Conservation (phyloP, 139 green algal genomes). For the Parachlorella kessleri region DNA sequence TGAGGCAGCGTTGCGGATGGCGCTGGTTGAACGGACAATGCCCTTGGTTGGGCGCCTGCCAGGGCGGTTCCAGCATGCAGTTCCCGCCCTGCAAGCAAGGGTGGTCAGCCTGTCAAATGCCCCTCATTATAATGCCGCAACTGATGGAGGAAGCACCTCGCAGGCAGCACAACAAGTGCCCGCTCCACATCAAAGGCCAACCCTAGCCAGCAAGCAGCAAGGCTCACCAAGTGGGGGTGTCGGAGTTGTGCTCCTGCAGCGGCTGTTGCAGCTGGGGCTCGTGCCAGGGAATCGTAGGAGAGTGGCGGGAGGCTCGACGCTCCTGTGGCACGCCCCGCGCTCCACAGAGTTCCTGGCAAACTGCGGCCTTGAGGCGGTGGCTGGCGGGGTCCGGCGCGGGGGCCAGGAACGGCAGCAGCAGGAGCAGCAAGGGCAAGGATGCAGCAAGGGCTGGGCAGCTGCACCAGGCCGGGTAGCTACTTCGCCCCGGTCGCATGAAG, state of each 20-base stretch:
- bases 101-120: not conserved
- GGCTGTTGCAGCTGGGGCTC: not conserved
- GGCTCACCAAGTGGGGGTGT: not conserved
- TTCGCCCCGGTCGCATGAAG: no score
- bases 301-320: constrained; percentile 1
- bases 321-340: constrained; percentile 8
- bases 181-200: not conserved
- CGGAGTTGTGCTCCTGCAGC: not conserved
- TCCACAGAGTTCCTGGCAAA: not conserved
- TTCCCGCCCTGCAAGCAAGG: not conserved
- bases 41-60: not conserved
- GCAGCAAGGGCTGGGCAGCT: no score
- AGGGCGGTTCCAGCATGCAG: not conserved
- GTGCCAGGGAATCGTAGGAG: not conserved
- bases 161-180: not conserved
- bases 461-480: no score
- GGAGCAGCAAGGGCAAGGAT: not conserved
- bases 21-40: constrained; percentile 3
- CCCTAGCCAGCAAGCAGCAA: not conserved
- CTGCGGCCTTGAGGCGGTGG: not conserved
- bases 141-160: not conserved
- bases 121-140: not conserved
- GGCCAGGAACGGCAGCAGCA: not conserved
- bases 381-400: not conserved
- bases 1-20: constrained; percentile 2